phyloP scores from a whole-genome alignment of 2,329 filamentous ascomycete genomes.

The Acarospora socialis region DNA sequence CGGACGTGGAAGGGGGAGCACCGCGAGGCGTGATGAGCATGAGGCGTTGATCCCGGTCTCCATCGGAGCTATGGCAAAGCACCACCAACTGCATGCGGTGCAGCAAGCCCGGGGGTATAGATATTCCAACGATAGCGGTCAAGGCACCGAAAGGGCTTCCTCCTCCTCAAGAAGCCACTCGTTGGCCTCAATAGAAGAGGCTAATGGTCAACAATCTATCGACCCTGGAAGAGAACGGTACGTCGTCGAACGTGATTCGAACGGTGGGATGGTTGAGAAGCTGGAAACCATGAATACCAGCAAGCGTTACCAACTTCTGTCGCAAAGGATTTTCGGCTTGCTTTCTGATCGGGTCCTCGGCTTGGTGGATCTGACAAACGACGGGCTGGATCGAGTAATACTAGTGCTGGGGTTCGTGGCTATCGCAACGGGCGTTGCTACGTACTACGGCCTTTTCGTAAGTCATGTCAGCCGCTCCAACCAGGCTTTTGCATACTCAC shows the following conservation, averaged over 20 bases:
- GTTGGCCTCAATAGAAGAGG: conserved; percentile 43
- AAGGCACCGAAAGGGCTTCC: conserved; percentile 57
- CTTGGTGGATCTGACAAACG: conserved; percentile 46
- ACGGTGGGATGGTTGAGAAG: conserved; percentile 26
- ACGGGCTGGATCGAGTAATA: conserved; percentile 59
- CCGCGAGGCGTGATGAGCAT: conserved; percentile 31
- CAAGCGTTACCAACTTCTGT: conserved; percentile 38
- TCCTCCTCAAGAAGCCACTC: conserved; percentile 53
- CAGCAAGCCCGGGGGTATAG: conserved; percentile 33
- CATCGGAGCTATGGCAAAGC: conserved; percentile 38
- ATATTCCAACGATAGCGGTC: conserved; percentile 56
- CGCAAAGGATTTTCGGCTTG: conserved; percentile 39
- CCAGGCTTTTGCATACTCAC: conserved; percentile 2
- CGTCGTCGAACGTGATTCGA: conserved; percentile 34
- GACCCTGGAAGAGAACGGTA: conserved; percentile 32
- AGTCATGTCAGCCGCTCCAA: conserved; percentile 25
- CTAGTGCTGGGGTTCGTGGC: conserved; percentile 64
- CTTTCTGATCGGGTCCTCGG: conserved; percentile 44
- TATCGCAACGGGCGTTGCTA: conserved; percentile 56
- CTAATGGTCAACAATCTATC: no score
- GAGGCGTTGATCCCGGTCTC: conserved; percentile 50
- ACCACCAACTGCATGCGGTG: conserved; percentile 31
- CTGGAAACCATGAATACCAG: conserved; percentile 15
- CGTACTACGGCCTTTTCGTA: conserved; percentile 75
- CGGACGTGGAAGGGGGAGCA: conserved; percentile 28